phyloP scores from a whole-genome alignment of 164 flowering plant genomes.

The Berberis vulgaris region DNA sequence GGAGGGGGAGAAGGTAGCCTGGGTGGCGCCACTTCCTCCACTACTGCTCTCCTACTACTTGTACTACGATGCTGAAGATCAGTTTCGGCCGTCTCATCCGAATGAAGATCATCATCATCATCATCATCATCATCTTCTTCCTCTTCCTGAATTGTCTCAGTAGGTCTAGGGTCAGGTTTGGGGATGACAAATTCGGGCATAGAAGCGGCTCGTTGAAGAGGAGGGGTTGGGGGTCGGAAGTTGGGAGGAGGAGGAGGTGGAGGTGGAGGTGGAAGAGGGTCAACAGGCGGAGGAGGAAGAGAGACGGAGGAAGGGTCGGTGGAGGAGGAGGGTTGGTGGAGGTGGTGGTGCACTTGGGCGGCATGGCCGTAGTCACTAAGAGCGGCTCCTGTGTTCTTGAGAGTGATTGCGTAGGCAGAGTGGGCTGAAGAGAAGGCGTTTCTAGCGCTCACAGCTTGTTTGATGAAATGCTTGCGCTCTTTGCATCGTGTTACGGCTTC shows the following conservation, averaged over 20 bases:
- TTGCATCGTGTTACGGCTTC: conserved; percentile 78
- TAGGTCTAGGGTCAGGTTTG: conserved; percentile 16
- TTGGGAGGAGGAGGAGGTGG: conserved; percentile 14
- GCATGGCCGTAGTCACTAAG: conserved; percentile 66
- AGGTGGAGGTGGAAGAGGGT: conserved; percentile 6
- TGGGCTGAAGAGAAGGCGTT: conserved; percentile 73
- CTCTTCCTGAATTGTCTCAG: conserved; percentile 34
- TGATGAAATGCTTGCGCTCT: conserved; percentile 56
- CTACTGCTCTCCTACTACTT: conserved; percentile 5
- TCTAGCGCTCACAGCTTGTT: conserved; percentile 49
- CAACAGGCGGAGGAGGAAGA: conserved; percentile 1
- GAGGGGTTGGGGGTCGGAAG: conserved; percentile 4
- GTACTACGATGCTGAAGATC: conserved; percentile 5
- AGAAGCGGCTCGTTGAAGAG: conserved; percentile 44
- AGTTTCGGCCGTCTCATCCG: conserved; percentile 3
- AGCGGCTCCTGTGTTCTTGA: conserved; percentile 78
- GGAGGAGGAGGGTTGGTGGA: background rate
- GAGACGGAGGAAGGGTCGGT: background rate
- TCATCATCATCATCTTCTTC: conserved; percentile 33
- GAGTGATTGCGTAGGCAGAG: conserved; percentile 39
- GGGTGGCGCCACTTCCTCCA: conserved; percentile 12
- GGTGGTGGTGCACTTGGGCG: conserved; percentile 20
- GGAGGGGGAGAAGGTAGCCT: conserved; percentile 5
- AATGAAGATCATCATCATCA: background rate
- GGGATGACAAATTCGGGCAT: conserved; percentile 51